phyloP scores from a whole-genome alignment of 2,329 filamentous ascomycete genomes.

The Penicillium italicum region DNA sequence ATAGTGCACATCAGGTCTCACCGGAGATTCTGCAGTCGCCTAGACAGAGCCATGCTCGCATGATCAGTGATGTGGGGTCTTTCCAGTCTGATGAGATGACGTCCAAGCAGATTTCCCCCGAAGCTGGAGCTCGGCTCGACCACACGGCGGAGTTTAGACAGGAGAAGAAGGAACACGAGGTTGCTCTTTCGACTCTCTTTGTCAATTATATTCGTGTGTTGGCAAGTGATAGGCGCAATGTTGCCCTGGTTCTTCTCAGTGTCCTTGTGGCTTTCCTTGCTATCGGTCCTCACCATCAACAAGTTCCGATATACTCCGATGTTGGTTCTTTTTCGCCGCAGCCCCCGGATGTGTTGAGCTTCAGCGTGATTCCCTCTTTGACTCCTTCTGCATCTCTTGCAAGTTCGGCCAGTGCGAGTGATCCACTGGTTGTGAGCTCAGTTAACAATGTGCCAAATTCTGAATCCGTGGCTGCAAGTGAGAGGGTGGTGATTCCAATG shows the following conservation, averaged over 20 bases:
- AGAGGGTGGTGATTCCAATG: background rate
- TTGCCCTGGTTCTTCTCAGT: constrained; percentile 30
- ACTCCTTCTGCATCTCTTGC: background rate
- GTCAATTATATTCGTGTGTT: constrained; percentile 54
- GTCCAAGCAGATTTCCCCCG: background rate
- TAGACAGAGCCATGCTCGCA: constrained; percentile 7
- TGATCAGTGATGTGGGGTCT: constrained; percentile 12
- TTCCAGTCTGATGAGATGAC: background rate
- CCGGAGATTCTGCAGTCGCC: constrained; percentile 6
- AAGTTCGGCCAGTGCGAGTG: background rate
- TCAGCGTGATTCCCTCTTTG: background rate
- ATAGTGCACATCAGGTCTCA: background rate
- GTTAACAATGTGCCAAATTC: too few species aligned
- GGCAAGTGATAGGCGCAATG: constrained; percentile 52
- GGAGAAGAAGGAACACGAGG: constrained; percentile 32
- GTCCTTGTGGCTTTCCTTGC: constrained; percentile 15
- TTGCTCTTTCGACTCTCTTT: constrained; percentile 52
- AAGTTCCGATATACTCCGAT: background rate
- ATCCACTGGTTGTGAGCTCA: background rate
- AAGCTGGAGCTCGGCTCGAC: constrained; percentile 9
- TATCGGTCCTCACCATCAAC: constrained; percentile 5
- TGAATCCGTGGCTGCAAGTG: background rate
- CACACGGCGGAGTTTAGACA: constrained; percentile 5
- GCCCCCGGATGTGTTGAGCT: background rate
- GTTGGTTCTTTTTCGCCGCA: constrained; percentile 17